These are phyloP conservation scores for Boletus huronensis DNA, from an alignment of 768 basidiomycete species.

Conservation along the genomic window DNA sequence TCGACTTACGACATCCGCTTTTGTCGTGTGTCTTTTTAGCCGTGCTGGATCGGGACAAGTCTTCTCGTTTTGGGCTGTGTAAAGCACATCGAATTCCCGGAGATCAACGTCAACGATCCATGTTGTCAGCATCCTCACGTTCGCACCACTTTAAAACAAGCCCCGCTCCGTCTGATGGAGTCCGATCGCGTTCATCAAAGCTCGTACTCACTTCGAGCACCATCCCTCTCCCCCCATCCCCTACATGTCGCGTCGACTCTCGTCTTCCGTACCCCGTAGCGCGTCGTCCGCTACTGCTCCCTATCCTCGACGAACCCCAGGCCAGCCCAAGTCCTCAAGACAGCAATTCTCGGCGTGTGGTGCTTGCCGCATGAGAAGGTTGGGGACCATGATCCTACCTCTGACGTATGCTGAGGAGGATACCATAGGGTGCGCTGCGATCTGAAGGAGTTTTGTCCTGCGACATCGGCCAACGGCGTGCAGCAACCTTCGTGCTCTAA, in stretches of 20 bases:
- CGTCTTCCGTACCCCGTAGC: slow-evolving; percentile 34
- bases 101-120: slow-evolving; percentile 29
- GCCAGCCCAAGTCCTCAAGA: slow-evolving; percentile 71
- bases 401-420: not conserved
- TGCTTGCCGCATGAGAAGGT: slow-evolving; percentile 88
- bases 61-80: slow-evolving; percentile 23
- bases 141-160: slow-evolving; percentile 22
- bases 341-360: slow-evolving; percentile 94
- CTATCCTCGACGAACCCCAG: slow-evolving; percentile 46
- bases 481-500: slow-evolving; percentile 70
- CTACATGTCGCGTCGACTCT: slow-evolving; percentile 58
- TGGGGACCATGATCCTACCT: slow-evolving; percentile 8
- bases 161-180: slow-evolving; percentile 19
- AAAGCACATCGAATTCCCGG: slow-evolving; percentile 26
- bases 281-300: slow-evolving; percentile 29
- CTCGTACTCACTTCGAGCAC: not conserved
- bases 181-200: slow-evolving; percentile 26
- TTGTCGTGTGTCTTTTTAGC: slow-evolving; percentile 35
- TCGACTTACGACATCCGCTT: slow-evolving; percentile 36
- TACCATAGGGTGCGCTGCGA: slow-evolving; percentile 80
- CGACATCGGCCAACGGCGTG: slow-evolving; percentile 40
- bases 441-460: slow-evolving; percentile 74
- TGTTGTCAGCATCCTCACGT: slow-evolving; percentile 16
- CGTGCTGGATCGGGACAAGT: slow-evolving; percentile 15
- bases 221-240: slow-evolving; percentile 13